Evolutionary conservation across 1,284 basidiomycete species (phyloP).

Genomic region (Pterulicium gracile): DNA sequence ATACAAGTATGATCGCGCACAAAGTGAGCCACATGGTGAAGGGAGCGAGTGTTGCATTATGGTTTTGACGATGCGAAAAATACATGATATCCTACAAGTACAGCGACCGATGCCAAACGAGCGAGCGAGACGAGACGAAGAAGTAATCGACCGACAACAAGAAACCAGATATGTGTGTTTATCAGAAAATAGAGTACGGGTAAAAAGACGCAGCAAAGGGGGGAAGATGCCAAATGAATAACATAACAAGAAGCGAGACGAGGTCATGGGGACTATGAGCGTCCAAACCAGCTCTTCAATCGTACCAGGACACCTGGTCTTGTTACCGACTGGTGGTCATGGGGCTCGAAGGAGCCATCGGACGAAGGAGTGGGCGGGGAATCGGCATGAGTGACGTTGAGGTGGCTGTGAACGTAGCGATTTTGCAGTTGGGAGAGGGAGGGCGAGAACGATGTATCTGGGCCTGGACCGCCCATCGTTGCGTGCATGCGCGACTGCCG

Average conservation of each 20-base stretch:
- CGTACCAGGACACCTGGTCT: not conserved
- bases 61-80: too few relatives aligned
- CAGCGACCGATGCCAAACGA: too few relatives aligned
- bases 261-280: not conserved
- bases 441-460: slow-evolving; percentile 4
- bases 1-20: too few relatives aligned
- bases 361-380: not conserved
- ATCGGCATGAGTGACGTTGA: not conserved
- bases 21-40: too few relatives aligned
- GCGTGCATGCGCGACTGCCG: slow-evolving; percentile 66
- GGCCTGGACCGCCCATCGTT: slow-evolving; percentile 40
- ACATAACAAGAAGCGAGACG: too few relatives aligned
- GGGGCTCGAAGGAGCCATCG: not conserved
- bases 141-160: too few relatives aligned
- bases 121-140: too few relatives aligned
- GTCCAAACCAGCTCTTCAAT: not conserved
- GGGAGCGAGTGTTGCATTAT: too few relatives aligned
- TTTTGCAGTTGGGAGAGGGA: not conserved
- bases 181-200: slow-evolving; percentile 1
- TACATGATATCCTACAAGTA: too few relatives aligned
- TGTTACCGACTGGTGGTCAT: not conserved
- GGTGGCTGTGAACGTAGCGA: not conserved
- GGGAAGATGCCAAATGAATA: not conserved
- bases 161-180: too few relatives aligned
- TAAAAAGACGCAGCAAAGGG: not conserved